Percentiles rank a stretch among this genome's conserved stretches.
Evolutionary conservation across 2,329 filamentous ascomycete genomes (phyloP).

Genomic region (Rachicladosporium sp.): DNA sequence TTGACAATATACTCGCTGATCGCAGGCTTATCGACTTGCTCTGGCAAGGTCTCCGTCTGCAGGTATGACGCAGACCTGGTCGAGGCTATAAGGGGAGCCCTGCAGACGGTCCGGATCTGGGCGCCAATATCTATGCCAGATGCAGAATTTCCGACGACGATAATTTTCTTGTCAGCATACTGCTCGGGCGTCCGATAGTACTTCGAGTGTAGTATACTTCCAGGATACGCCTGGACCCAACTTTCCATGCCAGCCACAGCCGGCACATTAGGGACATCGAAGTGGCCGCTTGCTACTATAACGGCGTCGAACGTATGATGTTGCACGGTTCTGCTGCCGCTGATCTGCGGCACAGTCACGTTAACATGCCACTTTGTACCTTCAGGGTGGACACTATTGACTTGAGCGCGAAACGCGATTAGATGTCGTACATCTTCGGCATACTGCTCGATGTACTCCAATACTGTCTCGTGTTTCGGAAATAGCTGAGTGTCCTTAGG

Average conservation of each 20-base stretch:
- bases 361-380: slow-evolving; percentile 44
- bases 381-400: slow-evolving; percentile 42
- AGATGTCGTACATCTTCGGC: slow-evolving; percentile 53
- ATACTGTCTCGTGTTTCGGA: slow-evolving; percentile 58
- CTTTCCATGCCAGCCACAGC: slow-evolving; percentile 27
- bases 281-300: slow-evolving; percentile 38
- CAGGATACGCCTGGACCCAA: slow-evolving; percentile 28
- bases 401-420: slow-evolving; percentile 59
- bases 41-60: slow-evolving; percentile 25
- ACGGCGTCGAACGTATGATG: slow-evolving; percentile 41
- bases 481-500: slow-evolving; percentile 54
- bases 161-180: slow-evolving; percentile 56
- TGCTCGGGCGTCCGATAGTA: slow-evolving; percentile 56
- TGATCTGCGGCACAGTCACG: not conserved
- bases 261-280: slow-evolving; percentile 34
- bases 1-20: slow-evolving; percentile 43
- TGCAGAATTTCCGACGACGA: slow-evolving; percentile 74
- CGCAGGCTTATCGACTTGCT: slow-evolving; percentile 46
- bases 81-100: slow-evolving; percentile 52
- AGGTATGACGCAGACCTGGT: slow-evolving; percentile 40
- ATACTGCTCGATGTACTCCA: slow-evolving; percentile 62
- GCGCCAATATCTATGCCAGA: slow-evolving; percentile 73
- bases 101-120: slow-evolving; percentile 56
- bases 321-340: too few species aligned
- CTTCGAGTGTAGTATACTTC: slow-evolving; percentile 49